Conservation (phyloP, 495 filamentous ascomycete genomes). For the Poronia punctata region DNA sequence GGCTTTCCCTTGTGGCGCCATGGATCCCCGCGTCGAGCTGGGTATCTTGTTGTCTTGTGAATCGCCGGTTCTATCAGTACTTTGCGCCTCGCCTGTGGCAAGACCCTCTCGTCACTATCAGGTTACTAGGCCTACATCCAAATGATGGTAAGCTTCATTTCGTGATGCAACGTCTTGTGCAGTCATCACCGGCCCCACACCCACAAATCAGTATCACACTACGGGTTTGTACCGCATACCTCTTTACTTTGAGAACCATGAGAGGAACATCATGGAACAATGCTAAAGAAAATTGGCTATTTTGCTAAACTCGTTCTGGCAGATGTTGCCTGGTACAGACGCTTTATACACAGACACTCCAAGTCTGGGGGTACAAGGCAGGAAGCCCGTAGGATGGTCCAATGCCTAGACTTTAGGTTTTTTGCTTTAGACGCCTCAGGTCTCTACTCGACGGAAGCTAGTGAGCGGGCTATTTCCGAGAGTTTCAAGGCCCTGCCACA, state of each 20-base stretch:
- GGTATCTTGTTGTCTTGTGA: constrained; percentile 35
- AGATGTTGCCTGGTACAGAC: constrained; percentile 35
- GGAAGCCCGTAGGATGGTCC: constrained; percentile 24
- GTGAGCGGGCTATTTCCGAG: constrained; percentile 22
- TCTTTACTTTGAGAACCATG: too few relatives aligned
- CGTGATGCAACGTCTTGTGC: too few relatives aligned
- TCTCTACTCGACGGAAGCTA: constrained; percentile 25
- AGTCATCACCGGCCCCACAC: too few relatives aligned
- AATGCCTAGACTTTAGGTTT: constrained; percentile 30
- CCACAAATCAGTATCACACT: too few relatives aligned
- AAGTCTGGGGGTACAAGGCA: constrained; percentile 16
- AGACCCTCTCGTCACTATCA: constrained; percentile 31
- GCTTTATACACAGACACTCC: constrained; percentile 28
- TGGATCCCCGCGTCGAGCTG: constrained; percentile 28
- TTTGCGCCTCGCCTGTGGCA: constrained; percentile 43
- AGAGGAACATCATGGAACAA: too few relatives aligned
- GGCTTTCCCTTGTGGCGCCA: constrained; percentile 36
- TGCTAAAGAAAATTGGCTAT: too few relatives aligned
- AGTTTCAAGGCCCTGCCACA: constrained; percentile 22
- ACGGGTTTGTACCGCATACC: background rate
- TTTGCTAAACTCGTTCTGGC: too few relatives aligned
- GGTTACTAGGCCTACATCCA: constrained; percentile 23
- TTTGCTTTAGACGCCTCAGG: constrained; percentile 24
- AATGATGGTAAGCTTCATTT: constrained; percentile 26
- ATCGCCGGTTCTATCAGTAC: constrained; percentile 31